Conservation (phyloP, 2,329 filamentous ascomycete genomes). For the Hirsutella thompsonii region DNA sequence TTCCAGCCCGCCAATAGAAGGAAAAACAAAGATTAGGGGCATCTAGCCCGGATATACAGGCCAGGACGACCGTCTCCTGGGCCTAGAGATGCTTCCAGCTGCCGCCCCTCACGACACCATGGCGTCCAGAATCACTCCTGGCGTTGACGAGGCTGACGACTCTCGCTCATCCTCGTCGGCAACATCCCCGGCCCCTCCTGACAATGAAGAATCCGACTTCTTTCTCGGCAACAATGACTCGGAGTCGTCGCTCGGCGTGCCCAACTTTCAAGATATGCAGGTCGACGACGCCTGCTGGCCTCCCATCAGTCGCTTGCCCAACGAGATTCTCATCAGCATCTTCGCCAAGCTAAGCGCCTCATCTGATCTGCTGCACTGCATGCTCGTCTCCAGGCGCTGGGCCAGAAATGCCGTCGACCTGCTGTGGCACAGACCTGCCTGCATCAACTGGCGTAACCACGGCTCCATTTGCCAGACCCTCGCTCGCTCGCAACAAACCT, state of each 20-base stretch:
- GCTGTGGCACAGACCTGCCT: conserved; percentile 88
- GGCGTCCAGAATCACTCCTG: conserved; percentile 7
- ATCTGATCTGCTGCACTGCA: conserved; percentile 69
- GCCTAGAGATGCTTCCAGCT: conserved; percentile 6
- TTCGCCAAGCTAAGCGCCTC: conserved; percentile 73
- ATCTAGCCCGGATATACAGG: no score
- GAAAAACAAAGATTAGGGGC: no score
- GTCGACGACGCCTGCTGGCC: conserved; percentile 56
- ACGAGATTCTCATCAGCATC: conserved; percentile 87
- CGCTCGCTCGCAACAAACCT: conserved; percentile 60
- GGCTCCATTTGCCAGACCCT: conserved; percentile 71
- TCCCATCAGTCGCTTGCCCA: conserved; percentile 77
- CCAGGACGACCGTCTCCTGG: neutral
- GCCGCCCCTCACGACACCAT: conserved; percentile 7
- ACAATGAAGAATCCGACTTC: conserved; percentile 89
- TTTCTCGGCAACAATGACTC: conserved; percentile 85
- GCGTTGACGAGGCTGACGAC: conserved; percentile 30
- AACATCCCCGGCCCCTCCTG: conserved; percentile 60
- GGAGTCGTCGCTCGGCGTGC: conserved; percentile 76
- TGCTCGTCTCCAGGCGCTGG: conserved; percentile 93
- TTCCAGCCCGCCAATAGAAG: no score
- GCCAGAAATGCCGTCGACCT: conserved; percentile 83
- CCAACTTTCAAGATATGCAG: conserved; percentile 63
- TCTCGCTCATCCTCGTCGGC: conserved; percentile 54
- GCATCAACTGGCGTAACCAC: conserved; percentile 75